A percentile compares a stretch with the other conserved stretches of the same genome.
phyloP scores from a whole-genome alignment of 164 flowering plant species.

The Dillenia suffruticosa region DNA sequence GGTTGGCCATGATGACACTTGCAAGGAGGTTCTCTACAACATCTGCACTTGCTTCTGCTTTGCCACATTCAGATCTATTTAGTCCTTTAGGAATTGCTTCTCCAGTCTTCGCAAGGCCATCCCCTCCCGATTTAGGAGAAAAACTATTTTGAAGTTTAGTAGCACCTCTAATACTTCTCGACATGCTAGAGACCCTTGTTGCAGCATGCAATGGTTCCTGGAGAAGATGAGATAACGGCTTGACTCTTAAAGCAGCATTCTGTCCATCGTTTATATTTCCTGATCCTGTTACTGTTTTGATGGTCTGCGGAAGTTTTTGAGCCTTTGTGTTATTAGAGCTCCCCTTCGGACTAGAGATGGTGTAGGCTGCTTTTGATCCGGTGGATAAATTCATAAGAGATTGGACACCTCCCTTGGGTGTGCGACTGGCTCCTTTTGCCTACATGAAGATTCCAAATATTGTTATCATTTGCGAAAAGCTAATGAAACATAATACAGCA shows the following conservation, averaged over 20 bases:
- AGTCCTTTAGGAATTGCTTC: constrained; percentile 8
- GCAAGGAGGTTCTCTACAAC: not conserved
- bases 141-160: constrained; percentile 12
- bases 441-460: too few relatives aligned
- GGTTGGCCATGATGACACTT: constrained; percentile 5
- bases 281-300: constrained; percentile 14
- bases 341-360: constrained; percentile 18
- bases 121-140: constrained; percentile 15
- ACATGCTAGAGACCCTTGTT: constrained; percentile 14
- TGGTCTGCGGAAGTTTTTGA: constrained; percentile 29
- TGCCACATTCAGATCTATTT: constrained; percentile 1
- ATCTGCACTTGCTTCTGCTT: constrained; percentile 8
- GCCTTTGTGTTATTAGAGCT: constrained; percentile 24
- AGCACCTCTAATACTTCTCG: constrained; percentile 4
- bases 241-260: constrained; percentile 14
- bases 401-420: constrained; percentile 28
- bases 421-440: not conserved
- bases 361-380: too few relatives aligned
- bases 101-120: constrained; percentile 6
- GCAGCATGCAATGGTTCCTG: constrained; percentile 23
- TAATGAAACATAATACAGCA: too few relatives aligned
- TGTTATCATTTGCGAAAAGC: too few relatives aligned
- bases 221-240: constrained; percentile 15
- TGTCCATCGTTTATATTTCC: constrained; percentile 12
- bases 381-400: constrained; percentile 11